These are phyloP conservation scores for Zalaria sp. DNA, from an alignment of 2,329 filamentous ascomycete genomes.

Conservation along the genomic window DNA sequence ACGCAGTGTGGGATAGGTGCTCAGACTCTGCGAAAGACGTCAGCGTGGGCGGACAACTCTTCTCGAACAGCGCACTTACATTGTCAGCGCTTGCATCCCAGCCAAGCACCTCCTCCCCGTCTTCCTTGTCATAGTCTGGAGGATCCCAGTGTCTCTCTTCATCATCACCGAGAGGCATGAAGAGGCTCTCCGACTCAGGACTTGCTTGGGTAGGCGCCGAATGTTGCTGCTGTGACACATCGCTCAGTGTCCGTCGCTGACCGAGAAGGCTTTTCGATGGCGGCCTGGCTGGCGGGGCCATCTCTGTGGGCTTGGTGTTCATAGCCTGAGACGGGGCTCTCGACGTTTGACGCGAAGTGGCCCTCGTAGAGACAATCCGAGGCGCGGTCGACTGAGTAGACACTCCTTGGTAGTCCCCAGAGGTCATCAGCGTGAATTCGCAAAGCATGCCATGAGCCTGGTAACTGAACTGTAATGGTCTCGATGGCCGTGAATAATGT, in stretches of 20 bases:
- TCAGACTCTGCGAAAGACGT: slow-evolving; percentile 13
- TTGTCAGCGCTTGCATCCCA: slow-evolving; percentile 59
- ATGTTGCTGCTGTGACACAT: slow-evolving; percentile 7
- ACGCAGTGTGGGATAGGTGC: slow-evolving; percentile 28
- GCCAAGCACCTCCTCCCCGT: slow-evolving; percentile 52
- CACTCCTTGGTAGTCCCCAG: slow-evolving; percentile 43
- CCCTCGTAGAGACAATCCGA: slow-evolving; percentile 21
- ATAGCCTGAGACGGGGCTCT: slow-evolving; percentile 3
- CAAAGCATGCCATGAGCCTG: slow-evolving; percentile 52
- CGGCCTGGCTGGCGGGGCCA: slow-evolving; percentile 7
- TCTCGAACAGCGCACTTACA: slow-evolving; percentile 27
- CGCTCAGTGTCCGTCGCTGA: slow-evolving; percentile 12
- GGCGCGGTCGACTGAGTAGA: slow-evolving; percentile 16
- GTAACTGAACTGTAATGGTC: slow-evolving; percentile 61
- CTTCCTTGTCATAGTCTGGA: slow-evolving; percentile 48
- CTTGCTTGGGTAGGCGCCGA: slow-evolving; percentile 38
- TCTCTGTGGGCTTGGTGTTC: slow-evolving; percentile 3
- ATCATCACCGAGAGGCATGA: slow-evolving; percentile 52
- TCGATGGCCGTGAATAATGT: slow-evolving; percentile 55
- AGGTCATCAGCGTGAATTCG: slow-evolving; percentile 73
- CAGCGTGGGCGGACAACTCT: neutral
- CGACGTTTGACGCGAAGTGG: slow-evolving; percentile 17
- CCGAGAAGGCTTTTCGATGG: slow-evolving; percentile 1
- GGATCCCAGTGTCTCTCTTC: slow-evolving; percentile 64
- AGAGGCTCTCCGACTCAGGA: slow-evolving; percentile 52